Conservation (phyloP, 352 stramenopile genomes). For the Phytophthora crassamura region DNA sequence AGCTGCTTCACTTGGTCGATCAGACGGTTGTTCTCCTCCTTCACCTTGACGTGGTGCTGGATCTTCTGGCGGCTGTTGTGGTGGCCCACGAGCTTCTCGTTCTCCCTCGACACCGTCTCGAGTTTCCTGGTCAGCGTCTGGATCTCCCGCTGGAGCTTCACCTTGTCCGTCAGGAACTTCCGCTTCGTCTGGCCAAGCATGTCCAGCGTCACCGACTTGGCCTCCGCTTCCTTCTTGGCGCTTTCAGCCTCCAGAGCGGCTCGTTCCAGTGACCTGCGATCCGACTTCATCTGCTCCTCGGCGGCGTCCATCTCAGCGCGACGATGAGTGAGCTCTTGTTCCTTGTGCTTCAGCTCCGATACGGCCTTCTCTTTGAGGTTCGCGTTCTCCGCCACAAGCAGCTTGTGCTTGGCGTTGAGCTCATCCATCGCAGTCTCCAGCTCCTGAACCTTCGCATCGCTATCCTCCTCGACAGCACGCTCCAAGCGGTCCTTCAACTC, state of each 20-base stretch:
- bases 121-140: constrained; percentile 51
- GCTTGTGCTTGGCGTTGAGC: constrained; percentile 29
- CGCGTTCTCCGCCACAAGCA: constrained; percentile 35
- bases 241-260: constrained; percentile 18
- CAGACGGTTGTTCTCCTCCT: constrained; percentile 85
- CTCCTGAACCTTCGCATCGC: constrained; percentile 29
- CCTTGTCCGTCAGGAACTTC: constrained; percentile 57
- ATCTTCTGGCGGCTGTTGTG: constrained; percentile 86
- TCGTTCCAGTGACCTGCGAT: constrained; percentile 36
- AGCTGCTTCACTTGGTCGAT: constrained; percentile 71
- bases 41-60: constrained; percentile 83
- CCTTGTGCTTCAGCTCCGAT: constrained; percentile 29
- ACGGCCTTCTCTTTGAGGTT: constrained; percentile 30
- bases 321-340: constrained; percentile 33
- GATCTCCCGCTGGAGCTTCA: constrained; percentile 58
- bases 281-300: constrained; percentile 27
- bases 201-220: constrained; percentile 36
- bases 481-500: constrained; percentile 24
- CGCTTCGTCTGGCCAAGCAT: constrained; percentile 42
- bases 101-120: constrained; percentile 53
- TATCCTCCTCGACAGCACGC: constrained; percentile 17
- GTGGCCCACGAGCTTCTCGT: constrained; percentile 80
- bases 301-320: constrained; percentile 28
- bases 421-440: constrained; percentile 29
- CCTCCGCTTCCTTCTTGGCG: constrained; percentile 39